Conservation (phyloP, 768 basidiomycete genomes). For the Hydnomerulius pinastri region DNA sequence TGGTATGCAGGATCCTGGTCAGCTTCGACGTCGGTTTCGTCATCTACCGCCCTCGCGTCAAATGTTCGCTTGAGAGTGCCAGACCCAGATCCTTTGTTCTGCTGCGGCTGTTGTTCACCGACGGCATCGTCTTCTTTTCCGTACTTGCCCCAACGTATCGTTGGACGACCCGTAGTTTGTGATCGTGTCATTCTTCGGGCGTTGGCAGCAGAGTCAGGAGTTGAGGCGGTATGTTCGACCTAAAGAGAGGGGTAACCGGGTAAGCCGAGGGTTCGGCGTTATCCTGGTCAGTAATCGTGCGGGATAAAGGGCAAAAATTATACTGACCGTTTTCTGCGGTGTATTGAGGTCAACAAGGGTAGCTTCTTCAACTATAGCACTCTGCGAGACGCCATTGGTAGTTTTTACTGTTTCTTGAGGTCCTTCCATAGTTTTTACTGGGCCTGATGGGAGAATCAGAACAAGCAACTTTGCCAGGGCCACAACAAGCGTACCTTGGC, state of each 20-base stretch:
- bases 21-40: conserved; percentile 35
- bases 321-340: conserved; percentile 32
- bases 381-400: conserved; percentile 8
- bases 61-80: conserved; percentile 34
- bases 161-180: conserved; percentile 35
- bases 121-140: conserved; percentile 32
- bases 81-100: conserved; percentile 7
- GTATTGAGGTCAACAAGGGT: conserved; percentile 27
- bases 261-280: conserved; percentile 30
- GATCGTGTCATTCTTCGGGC: conserved; percentile 34
- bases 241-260: conserved; percentile 22
- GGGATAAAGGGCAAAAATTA: conserved; percentile 32
- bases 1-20: conserved; percentile 21
- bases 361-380: conserved; percentile 16
- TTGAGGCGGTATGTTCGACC: conserved; percentile 20
- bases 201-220: conserved; percentile 27
- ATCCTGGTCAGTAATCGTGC: conserved; percentile 26
- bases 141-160: conserved; percentile 36
- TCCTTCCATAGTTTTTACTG: conserved; percentile 34
- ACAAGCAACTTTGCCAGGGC: background rate
- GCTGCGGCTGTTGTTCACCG: conserved; percentile 16
- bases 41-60: conserved; percentile 36
- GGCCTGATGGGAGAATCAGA: conserved; percentile 32
- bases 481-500: conserved; percentile 13
- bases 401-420: conserved; percentile 25